Evolutionary conservation across 768 basidiomycete species (phyloP).

Genomic region (Lactifluus hygrophoroides): DNA sequence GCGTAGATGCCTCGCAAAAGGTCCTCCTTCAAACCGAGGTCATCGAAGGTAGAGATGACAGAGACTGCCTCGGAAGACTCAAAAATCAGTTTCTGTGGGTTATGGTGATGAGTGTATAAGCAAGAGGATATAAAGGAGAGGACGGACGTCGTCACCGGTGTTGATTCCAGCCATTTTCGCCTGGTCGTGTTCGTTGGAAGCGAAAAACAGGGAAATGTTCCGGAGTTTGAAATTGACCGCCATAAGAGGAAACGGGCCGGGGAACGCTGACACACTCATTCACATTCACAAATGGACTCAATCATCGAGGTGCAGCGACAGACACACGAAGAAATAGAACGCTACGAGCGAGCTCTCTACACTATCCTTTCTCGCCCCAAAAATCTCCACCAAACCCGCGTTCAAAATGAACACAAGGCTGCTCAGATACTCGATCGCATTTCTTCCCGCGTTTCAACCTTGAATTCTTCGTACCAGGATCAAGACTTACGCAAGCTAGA

Average conservation of each 20-base stretch:
- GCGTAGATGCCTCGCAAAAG: slow-evolving; percentile 95
- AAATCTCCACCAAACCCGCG: slow-evolving; percentile 48
- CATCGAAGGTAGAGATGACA: slow-evolving; percentile 83
- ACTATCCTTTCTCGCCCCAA: slow-evolving; percentile 66
- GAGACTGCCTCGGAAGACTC: slow-evolving; percentile 91
- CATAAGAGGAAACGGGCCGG: no score
- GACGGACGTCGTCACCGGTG: slow-evolving; percentile 72
- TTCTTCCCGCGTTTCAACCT: slow-evolving; percentile 50
- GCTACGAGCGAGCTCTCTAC: slow-evolving; percentile 81
- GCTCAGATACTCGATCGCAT: slow-evolving; percentile 85
- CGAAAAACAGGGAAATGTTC: not conserved
- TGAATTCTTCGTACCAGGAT: slow-evolving; percentile 73
- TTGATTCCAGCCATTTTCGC: slow-evolving; percentile 74
- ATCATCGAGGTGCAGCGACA: slow-evolving; percentile 90
- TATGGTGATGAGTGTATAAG: not conserved
- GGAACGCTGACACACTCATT: no score
- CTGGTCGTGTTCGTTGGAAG: not conserved
- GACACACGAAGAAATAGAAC: slow-evolving; percentile 92
- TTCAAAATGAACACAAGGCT: slow-evolving; percentile 83
- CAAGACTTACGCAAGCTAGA: slow-evolving; percentile 64
- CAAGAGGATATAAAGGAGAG: slow-evolving; percentile 4
- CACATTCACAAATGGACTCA: slow-evolving; percentile 98
- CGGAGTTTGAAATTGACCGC: slow-evolving; percentile 13
- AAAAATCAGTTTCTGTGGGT: slow-evolving; percentile 75
- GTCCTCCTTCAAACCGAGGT: slow-evolving; percentile 89